Base-by-base conservation (phyloP, 768 basidiomycete species). In the Amylocystis lapponica region DNA sequence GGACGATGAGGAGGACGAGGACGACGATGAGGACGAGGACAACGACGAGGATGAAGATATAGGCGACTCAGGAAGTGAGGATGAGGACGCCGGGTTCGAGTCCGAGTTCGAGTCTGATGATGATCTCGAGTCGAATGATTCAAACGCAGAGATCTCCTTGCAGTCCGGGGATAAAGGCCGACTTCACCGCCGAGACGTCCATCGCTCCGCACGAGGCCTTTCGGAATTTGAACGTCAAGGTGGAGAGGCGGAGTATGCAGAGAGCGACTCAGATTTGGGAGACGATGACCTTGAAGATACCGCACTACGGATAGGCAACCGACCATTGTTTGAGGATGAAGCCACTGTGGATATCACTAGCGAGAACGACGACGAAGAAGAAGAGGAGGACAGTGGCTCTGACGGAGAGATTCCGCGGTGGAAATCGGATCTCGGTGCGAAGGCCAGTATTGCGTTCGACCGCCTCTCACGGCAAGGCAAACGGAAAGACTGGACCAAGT, bases 401-500 rank as follows among this genome's bases (percentile, higher is more conserved):
- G 68, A 68, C 21, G 56, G 66, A 0, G 69, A 67, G 3, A 69
- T 68, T 2, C 88, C 90, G 0, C 68, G 67, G 45, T 94, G 91
- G 91, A 93, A 93, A 64, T 53, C 58, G 10, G 74, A 86, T 51
- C 68, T 94, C 1, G 67, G 75, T 0, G 66, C 57, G 5, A 65
- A 66, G 39, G 81, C 81, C 43, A 66, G 67, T 9, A 66, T 67
- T 11, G 58, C 68, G 16, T 72, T 76, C 36, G 62, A 71, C 3
- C 66, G 69, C 7, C 61, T 68, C 2, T 52, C 60, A 0, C 54
- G 64, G 12, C 40, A 49, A 20, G 66, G 62, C 8, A 69, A 70
- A 27, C 71, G 73, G 46, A 79, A 76, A 53, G 80, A 95, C 58
- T 87, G 92, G 79, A 89, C 82, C 56, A 82, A 82, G 39, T 75